These are phyloP conservation scores for Coffea humblotiana DNA, from an alignment of 305 asterid species.

Conservation along the genomic window DNA sequence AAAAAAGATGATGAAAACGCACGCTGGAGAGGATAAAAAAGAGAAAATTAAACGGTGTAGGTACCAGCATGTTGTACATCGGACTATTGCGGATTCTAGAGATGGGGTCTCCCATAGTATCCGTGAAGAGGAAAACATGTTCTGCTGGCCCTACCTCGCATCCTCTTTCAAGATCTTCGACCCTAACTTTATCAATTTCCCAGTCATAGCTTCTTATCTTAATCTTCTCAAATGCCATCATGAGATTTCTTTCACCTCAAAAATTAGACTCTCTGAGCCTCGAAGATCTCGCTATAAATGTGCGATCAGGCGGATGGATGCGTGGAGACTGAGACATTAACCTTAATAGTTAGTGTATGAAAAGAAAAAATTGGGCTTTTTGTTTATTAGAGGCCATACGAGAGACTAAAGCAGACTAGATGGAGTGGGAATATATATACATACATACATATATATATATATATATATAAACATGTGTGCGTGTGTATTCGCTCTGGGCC, in stretches of 20 bases:
- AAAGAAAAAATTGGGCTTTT: neutral
- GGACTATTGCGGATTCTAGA: conserved; percentile 47
- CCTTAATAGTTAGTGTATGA: neutral
- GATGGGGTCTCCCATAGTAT: conserved; percentile 48
- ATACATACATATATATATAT: too few relatives aligned
- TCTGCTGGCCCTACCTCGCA: conserved; percentile 44
- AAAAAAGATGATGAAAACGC: neutral
- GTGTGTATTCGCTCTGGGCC: too few relatives aligned
- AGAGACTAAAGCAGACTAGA: neutral
- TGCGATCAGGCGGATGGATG: neutral
- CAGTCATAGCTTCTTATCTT: conserved; percentile 39
- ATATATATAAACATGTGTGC: too few relatives aligned
- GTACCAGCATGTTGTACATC: conserved; percentile 42
- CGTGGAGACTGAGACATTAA: neutral
- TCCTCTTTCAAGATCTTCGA: conserved; percentile 42
- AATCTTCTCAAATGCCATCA: conserved; percentile 33
- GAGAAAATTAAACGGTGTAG: neutral
- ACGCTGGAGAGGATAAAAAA: neutral
- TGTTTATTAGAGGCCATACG: neutral
- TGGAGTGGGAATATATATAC: neutral
- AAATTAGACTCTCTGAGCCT: neutral
- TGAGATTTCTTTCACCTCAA: neutral
- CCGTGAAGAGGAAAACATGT: conserved; percentile 37
- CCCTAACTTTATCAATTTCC: conserved; percentile 27
- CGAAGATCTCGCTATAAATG: neutral